These are phyloP conservation scores for Diplodia corticola DNA, from an alignment of 2,329 filamentous ascomycete species.

Conservation along the genomic window DNA sequence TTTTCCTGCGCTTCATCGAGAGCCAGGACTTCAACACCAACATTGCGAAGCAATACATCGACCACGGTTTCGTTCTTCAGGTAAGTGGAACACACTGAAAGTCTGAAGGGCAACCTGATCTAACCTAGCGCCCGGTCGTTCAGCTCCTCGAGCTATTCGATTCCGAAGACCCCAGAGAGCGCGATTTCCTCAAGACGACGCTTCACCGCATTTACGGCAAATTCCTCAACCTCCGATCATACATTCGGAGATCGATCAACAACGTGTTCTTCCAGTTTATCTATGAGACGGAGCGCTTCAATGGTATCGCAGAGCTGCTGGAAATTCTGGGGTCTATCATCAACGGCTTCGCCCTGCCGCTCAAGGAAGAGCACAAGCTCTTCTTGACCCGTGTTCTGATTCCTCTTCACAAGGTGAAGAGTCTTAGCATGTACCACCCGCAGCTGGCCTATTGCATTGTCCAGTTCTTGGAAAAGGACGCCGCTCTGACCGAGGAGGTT, in stretches of 20 bases:
- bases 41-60: conserved; percentile 97
- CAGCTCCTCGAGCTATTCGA: conserved; percentile 95
- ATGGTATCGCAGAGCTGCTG: conserved; percentile 92
- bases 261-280: conserved; percentile 99
- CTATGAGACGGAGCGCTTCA: conserved; percentile 98
- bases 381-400: conserved; percentile 92
- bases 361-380: conserved; percentile 98
- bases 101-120: background rate
- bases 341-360: conserved; percentile 92
- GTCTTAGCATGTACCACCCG: conserved; percentile 99
- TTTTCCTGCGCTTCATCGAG: conserved; percentile 98
- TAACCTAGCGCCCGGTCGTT: conserved; percentile 25
- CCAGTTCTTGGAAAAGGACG: conserved; percentile 97
- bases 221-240: conserved; percentile 95
- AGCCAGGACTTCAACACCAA: conserved; percentile 99
- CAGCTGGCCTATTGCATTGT: conserved; percentile 98
- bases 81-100: conserved; percentile 39
- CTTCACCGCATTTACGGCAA: conserved; percentile 98
- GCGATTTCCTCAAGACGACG: conserved; percentile 97
- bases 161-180: conserved; percentile 93
- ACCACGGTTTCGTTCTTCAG: conserved; percentile 93
- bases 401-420: conserved; percentile 96
- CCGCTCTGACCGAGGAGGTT: conserved; percentile 93
- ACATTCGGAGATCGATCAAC: conserved; percentile 97
- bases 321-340: conserved; percentile 98